Base-by-base conservation (phyloP, 202 grass and related monocot genomes). In the Carex arenaria region DNA sequence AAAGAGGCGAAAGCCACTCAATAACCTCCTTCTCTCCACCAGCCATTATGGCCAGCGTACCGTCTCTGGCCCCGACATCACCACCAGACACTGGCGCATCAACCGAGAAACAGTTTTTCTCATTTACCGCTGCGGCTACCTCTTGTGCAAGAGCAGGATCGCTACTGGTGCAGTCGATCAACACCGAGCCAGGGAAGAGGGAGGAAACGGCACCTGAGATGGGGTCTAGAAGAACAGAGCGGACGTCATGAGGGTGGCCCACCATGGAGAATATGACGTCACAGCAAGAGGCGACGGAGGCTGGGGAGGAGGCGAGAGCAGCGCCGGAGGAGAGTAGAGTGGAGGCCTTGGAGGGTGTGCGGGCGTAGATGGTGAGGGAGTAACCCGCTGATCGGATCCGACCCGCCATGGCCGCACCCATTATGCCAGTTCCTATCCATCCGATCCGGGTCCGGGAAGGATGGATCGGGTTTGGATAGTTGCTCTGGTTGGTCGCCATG, bases 181-280 rank as follows among this genome's bases (percentile, higher is more conserved):
- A 85, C 31, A 94, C 86, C 26, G 87, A 84, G 9, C 86, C 89
- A 32, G 60, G 70, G 4, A 75, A 79, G 70, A 93, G 85, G 0
- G 85, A 82, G 11, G 86, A 72, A 49, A 95, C 82, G 0, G 51
- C 86, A 26, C 92, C 89, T 17, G 90, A 75, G 42, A 34, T 60
- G 4, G 86, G 51, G 59, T 93, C 86, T 4, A 98, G 89, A 54
- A 93, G 57, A 4, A 83, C 85, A 0, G 69, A 68, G 61, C 93
- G 89, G 22, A 98, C 89, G 20, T 98, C 92, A 0, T 83, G n/a
- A 10, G 95, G 92, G 78, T 93, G 84, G 0, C 92, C 83, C 14
- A 98, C 95, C 87, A 98, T 90, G 47, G 91, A 95, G 88, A 98
- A 95, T 8, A 98, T 85, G 53, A 98, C 82, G 66, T 95, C 83